phyloP scores from a whole-genome alignment of 805 yeast genomes.

The Yamadazyma sp. region DNA sequence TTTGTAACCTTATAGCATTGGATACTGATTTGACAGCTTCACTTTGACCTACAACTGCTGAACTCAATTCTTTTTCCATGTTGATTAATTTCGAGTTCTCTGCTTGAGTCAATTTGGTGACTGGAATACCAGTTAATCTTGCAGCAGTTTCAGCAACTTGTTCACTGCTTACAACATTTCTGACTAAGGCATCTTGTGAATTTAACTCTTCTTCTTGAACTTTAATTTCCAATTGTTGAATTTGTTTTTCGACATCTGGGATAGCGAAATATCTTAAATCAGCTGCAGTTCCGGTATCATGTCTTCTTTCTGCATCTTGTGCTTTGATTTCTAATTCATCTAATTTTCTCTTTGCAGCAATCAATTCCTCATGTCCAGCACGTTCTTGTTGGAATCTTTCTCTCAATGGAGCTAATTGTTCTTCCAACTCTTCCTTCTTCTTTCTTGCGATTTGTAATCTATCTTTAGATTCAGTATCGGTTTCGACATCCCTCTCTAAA shows the following conservation, averaged over 20 bases:
- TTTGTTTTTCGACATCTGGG: slow-evolving; percentile 81
- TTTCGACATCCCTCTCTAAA: slow-evolving; percentile 89
- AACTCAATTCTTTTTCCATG: slow-evolving; percentile 85
- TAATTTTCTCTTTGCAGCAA: slow-evolving; percentile 81
- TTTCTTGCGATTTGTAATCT: slow-evolving; percentile 77
- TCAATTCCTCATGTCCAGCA: slow-evolving; percentile 86
- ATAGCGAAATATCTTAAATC: slow-evolving; percentile 96
- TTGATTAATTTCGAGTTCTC: slow-evolving; percentile 90
- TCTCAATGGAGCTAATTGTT: slow-evolving; percentile 78
- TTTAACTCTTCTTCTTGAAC: slow-evolving; percentile 74
- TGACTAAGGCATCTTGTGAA: slow-evolving; percentile 63
- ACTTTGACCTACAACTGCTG: slow-evolving; percentile 89
- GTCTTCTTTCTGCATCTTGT: slow-evolving; percentile 93
- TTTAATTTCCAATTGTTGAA: slow-evolving; percentile 67
- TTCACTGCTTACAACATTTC: slow-evolving; percentile 87
- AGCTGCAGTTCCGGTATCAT: slow-evolving; percentile 91
- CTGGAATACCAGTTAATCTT: slow-evolving; percentile 95
- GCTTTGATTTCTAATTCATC: slow-evolving; percentile 94
- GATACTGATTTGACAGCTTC: slow-evolving; percentile 97
- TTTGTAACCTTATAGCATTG: slow-evolving; percentile 85
- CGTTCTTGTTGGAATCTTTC: slow-evolving; percentile 85
- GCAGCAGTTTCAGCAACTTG: slow-evolving; percentile 97
- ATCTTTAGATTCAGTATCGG: slow-evolving; percentile 79
- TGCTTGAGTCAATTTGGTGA: slow-evolving; percentile 88
- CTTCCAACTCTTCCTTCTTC: slow-evolving; percentile 79